phyloP scores from a whole-genome alignment of 352 stramenopile genomes.

The Thalassiosira mediterranea region DNA sequence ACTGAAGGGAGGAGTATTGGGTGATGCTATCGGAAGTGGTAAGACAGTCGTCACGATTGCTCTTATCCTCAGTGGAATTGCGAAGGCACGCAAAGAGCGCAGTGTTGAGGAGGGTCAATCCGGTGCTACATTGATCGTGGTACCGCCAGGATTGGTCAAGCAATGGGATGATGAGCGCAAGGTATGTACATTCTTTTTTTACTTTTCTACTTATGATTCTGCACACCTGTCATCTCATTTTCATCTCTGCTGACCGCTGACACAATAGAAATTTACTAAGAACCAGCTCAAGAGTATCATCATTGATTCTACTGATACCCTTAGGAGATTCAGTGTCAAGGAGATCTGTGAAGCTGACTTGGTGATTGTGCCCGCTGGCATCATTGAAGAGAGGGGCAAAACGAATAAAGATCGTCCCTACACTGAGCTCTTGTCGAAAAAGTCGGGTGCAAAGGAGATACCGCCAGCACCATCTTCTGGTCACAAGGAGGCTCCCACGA shows the following conservation, averaged over 20 bases:
- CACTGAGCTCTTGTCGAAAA: slow-evolving; percentile 57
- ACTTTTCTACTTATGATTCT: slow-evolving; percentile 6
- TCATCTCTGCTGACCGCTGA: too few species aligned
- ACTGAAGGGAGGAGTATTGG: slow-evolving; percentile 60
- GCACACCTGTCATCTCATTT: too few species aligned
- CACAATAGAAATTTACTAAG: slow-evolving; percentile 50
- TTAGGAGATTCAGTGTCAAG: slow-evolving; percentile 60
- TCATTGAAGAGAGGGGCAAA: slow-evolving; percentile 60
- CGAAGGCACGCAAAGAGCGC: slow-evolving; percentile 31
- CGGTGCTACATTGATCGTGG: slow-evolving; percentile 53
- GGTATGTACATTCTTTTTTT: slow-evolving; percentile 19
- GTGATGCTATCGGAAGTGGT: slow-evolving; percentile 61
- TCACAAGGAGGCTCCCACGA: slow-evolving; percentile 61
- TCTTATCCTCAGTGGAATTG: slow-evolving; percentile 50
- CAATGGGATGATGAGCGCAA: slow-evolving; percentile 51
- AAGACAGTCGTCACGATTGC: slow-evolving; percentile 60
- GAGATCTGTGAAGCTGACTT: slow-evolving; percentile 65
- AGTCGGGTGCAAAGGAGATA: slow-evolving; percentile 44
- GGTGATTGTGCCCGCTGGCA: slow-evolving; percentile 62
- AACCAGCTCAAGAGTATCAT: slow-evolving; percentile 56
- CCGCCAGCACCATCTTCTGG: slow-evolving; percentile 48
- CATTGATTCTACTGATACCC: slow-evolving; percentile 42
- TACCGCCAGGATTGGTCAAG: slow-evolving; percentile 50
- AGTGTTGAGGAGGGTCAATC: slow-evolving; percentile 24
- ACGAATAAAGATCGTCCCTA: slow-evolving; percentile 51